These are phyloP conservation scores for Epichloe amarillans DNA, from an alignment of 2,329 filamentous ascomycete genomes.

Conservation along the genomic window DNA sequence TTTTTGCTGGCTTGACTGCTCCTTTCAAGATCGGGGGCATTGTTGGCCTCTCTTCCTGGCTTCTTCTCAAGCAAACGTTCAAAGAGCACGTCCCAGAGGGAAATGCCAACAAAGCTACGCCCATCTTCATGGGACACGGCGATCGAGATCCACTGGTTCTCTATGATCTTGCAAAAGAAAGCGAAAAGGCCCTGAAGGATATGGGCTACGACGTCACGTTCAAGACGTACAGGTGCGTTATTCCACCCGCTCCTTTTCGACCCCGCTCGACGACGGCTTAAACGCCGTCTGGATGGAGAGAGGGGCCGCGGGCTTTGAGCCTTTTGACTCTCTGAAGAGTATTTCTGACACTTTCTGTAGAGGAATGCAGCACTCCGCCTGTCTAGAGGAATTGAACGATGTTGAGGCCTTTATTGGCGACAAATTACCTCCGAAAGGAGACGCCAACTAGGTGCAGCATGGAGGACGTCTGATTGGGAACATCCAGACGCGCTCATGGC, in stretches of 20 bases:
- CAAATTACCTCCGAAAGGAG: slow-evolving; percentile 26
- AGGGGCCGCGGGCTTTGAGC: background rate
- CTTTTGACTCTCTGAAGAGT: background rate
- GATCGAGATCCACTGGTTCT: slow-evolving; percentile 60
- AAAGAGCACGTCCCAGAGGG: slow-evolving; percentile 21
- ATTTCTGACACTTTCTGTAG: slow-evolving; percentile 23
- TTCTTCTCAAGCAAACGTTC: slow-evolving; percentile 47
- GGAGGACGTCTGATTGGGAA: background rate
- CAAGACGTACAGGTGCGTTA: slow-evolving; percentile 53
- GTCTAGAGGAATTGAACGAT: slow-evolving; percentile 67
- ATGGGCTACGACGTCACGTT: slow-evolving; percentile 63
- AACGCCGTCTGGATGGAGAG: background rate
- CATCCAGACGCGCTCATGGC: too few species aligned
- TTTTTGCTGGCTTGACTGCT: slow-evolving; percentile 64
- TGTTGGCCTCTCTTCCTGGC: slow-evolving; percentile 68
- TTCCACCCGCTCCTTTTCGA: background rate
- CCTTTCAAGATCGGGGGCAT: slow-evolving; percentile 66
- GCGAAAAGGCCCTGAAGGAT: slow-evolving; percentile 51
- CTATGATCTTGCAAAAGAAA: slow-evolving; percentile 53
- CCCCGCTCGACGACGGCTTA: background rate
- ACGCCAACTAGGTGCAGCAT: background rate
- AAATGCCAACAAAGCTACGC: slow-evolving; percentile 51
- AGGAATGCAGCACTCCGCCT: slow-evolving; percentile 62
- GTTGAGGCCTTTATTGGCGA: slow-evolving; percentile 48
- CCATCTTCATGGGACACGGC: slow-evolving; percentile 86